Conservation (phyloP, 2,329 filamentous ascomycete genomes). For the Venturia carpophila region DNA sequence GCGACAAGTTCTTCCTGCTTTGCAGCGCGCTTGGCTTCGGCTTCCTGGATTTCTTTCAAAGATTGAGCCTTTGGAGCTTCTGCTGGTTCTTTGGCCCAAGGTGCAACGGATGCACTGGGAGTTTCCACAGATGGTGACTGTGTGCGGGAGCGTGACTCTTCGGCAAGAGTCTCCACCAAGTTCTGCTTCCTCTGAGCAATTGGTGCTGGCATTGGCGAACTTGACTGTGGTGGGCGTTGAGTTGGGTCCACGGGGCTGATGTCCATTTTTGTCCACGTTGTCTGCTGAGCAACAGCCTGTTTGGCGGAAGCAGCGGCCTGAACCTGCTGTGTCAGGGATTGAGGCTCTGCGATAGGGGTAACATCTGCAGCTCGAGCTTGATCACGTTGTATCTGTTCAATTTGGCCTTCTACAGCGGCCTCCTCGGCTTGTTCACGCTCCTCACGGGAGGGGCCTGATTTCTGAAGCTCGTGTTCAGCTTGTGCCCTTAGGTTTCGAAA, state of each 20-base stretch:
- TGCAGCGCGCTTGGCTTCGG: constrained; percentile 86
- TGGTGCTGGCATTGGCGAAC: constrained; percentile 78
- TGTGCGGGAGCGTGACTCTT: constrained; percentile 62
- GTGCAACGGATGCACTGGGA: constrained; percentile 67
- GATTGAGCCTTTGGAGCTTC: constrained; percentile 77
- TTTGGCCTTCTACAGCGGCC: constrained; percentile 32
- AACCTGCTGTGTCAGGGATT: constrained; percentile 73
- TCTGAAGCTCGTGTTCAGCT: constrained; percentile 49
- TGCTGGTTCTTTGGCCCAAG: constrained; percentile 81
- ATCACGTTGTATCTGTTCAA: constrained; percentile 21
- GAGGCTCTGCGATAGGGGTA: constrained; percentile 26
- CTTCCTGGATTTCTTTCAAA: constrained; percentile 92
- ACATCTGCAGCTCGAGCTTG: constrained; percentile 22
- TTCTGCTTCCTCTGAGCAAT: constrained; percentile 82
- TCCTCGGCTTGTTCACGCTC: constrained; percentile 10
- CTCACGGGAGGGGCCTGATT: constrained; percentile 20
- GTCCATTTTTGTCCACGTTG: constrained; percentile 53
- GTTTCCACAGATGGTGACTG: constrained; percentile 65
- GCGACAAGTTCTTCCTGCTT: constrained; percentile 76
- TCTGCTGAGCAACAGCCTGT: constrained; percentile 47
- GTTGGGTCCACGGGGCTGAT: constrained; percentile 51
- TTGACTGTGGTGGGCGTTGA: constrained; percentile 67
- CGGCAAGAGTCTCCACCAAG: constrained; percentile 64
- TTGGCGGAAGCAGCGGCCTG: constrained; percentile 62
- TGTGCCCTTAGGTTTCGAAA: constrained; percentile 74